Evolutionary conservation across 2,329 filamentous ascomycete genomes (phyloP), one percentile per base, ranked within the genome.

Genomic region (Celoporthe dispersa): DNA sequence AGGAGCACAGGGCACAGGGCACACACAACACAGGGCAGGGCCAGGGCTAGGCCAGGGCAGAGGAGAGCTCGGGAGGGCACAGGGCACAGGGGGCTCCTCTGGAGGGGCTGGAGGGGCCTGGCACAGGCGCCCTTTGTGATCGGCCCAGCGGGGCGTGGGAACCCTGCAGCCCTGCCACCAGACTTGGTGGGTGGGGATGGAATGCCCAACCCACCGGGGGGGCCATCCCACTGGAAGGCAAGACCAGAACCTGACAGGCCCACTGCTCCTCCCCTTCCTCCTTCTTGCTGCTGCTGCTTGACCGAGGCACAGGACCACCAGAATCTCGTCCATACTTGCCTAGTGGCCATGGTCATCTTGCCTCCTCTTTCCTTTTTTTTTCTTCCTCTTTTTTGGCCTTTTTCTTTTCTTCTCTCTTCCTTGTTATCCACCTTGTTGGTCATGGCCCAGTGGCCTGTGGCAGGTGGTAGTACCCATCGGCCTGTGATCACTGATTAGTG

Each of bases 101-200:
- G 22, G 44, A 48, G 44, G 44, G 44, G 44, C 44, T 48, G 22
- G 63, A 53, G 63, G 16, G 61, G 39, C 61, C 16, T 37, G 25
- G 61, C 63, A n/a, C 22, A 33, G 41, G 62, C 33, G 19, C 3
- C 33, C 35, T 22, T 60, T 35, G 65, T 44, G 41, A 59, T 68
- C 66, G 66, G 57, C 41, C 25, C 66, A 63, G 66, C 41, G 66
- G 51, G 41, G 59, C 12, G 66, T n/a, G 66, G 66, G 66, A 39
- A 66, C 33, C 66, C 44, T 68, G 66, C 59, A 63, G 41, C 57
- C 31, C 22, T 53, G 55, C 59, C 19, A 48, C 35, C 65, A 33
- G 51, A 19, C 60, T 44, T 16, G 22, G 60, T 35, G 33, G 61
- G 25, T 35, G 39, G 62, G 62, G 62, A 2, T 3, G 19, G 41